Evolutionary conservation across 495 filamentous ascomycete genomes (phyloP), one percentile per base, ranked within the genome.

Genomic region (Penicillium taxi): DNA sequence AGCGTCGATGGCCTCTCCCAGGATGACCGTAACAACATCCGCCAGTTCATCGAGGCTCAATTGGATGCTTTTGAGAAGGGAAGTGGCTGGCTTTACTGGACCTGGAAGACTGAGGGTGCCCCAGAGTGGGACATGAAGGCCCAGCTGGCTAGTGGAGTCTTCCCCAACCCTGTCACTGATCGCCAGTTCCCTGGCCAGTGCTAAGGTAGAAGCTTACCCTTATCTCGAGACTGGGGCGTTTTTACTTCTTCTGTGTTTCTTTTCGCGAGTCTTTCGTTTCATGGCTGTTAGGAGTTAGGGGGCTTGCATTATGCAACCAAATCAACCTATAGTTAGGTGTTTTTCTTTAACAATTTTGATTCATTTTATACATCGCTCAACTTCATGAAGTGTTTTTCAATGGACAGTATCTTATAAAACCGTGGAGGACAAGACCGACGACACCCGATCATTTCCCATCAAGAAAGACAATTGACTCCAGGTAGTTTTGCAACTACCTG

Each of bases 111-210:
- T n/a, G 84, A 93, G 47, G 80, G 73, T 25, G 75, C 86, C 18
- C 88, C 88, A 0, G 86, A 89, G 59, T 95, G 88, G 88, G 77
- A 90, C 53, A 79, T 93, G 72, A 66, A 78, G 64, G 72, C 73
- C 59, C 68, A 79, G 35, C 50, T 81, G 13, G 66, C 56, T 4
- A 68, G 56, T 19, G 78, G 76, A 0, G 36, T 84, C 26, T 82
- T 84, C 59, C 78, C 81, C 14, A 66, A 75, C 44, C 77, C 79
- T n/a, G 48, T 75, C 33, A 64, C 56, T 9, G 50, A 56, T 36
- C 56, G 75, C 37, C 50, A 68, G 33, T 72, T 66, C 57, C 66
- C 66, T 6, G 51, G 56, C 21, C 68, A 73, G 38, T 77, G 70
- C 25, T 54, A 41, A 31, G 22, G 12, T 13, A 11, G n/a, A 31